phyloP scores from a whole-genome alignment of 1,284 basidiomycete genomes.

The Puccinia polysora region DNA sequence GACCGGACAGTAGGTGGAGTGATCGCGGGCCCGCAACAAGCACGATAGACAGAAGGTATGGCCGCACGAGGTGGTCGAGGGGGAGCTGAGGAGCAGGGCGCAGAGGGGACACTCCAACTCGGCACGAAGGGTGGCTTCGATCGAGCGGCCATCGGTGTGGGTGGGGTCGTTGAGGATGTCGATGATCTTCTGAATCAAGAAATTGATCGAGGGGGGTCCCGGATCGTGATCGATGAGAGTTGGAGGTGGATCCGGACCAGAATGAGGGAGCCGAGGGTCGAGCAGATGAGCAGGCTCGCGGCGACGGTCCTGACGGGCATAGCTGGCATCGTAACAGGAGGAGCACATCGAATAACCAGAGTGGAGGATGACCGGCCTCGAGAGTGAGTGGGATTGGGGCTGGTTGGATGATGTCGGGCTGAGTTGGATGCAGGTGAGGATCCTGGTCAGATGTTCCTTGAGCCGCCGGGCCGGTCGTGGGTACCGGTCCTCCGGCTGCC shows the following conservation, averaged over 20 bases:
- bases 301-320: not conserved
- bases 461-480: too few species aligned
- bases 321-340: not conserved
- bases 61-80: conserved; percentile 86
- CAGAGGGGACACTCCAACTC: conserved; percentile 88
- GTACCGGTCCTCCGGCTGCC: too few species aligned
- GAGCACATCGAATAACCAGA: conserved; percentile 11
- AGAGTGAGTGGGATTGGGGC: not conserved
- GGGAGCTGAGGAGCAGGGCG: conserved; percentile 73
- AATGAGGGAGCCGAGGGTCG: too few species aligned
- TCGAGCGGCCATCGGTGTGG: not conserved
- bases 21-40: conserved; percentile 80
- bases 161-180: not conserved
- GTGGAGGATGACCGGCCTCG: not conserved
- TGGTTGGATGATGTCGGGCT: too few species aligned
- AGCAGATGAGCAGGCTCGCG: not conserved
- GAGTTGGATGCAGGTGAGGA: too few species aligned
- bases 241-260: not conserved
- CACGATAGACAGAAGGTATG: conserved; percentile 89
- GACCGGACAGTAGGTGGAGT: conserved; percentile 73
- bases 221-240: not conserved
- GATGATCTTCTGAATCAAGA: conserved; percentile 1
- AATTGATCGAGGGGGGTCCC: conserved; percentile 1
- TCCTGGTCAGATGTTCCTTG: too few species aligned
- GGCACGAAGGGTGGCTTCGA: conserved; percentile 59